A percentile compares a stretch with the other conserved stretches of the same genome.
Evolutionary conservation across 257 asterid genomes (phyloP).

Genomic region (Rhazya stricta): DNA sequence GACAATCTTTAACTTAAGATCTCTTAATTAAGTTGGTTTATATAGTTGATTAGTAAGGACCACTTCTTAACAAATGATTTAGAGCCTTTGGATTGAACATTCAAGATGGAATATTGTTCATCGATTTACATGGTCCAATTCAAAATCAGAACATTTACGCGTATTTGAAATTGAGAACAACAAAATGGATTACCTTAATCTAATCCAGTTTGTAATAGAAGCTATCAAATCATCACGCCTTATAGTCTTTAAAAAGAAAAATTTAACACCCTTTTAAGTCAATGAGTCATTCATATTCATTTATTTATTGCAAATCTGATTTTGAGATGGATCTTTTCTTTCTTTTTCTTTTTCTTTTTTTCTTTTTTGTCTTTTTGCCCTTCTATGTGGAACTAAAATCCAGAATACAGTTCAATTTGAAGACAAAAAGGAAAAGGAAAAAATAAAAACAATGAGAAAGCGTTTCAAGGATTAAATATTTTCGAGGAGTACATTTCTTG

Average conservation of each 20-base stretch:
- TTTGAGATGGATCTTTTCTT: neutral
- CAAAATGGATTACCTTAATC: neutral
- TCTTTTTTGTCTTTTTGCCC: neutral
- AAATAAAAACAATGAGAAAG: too few species aligned
- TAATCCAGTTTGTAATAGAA: neutral
- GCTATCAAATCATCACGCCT: neutral
- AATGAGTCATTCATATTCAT: neutral
- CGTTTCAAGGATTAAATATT: too few species aligned
- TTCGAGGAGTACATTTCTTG: too few species aligned
- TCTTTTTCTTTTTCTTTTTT: neutral
- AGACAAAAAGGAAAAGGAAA: neutral
- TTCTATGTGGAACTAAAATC: neutral
- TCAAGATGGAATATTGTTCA: constrained; percentile 12
- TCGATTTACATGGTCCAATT: constrained; percentile 10
- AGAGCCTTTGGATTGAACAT: neutral
- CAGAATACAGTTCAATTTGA: neutral
- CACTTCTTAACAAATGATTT: neutral
- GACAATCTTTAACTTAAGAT: neutral
- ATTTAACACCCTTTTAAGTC: too few species aligned
- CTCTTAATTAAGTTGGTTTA: neutral
- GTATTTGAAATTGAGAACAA: neutral
- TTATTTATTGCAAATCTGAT: neutral
- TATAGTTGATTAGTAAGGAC: constrained; percentile 7
- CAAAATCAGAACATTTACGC: constrained; percentile 6
- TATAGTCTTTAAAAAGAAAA: too few species aligned